These are phyloP conservation scores for Synchytrium microbalum DNA, from an alignment of 371 early-diverging fungal genomes.

Conservation along the genomic window DNA sequence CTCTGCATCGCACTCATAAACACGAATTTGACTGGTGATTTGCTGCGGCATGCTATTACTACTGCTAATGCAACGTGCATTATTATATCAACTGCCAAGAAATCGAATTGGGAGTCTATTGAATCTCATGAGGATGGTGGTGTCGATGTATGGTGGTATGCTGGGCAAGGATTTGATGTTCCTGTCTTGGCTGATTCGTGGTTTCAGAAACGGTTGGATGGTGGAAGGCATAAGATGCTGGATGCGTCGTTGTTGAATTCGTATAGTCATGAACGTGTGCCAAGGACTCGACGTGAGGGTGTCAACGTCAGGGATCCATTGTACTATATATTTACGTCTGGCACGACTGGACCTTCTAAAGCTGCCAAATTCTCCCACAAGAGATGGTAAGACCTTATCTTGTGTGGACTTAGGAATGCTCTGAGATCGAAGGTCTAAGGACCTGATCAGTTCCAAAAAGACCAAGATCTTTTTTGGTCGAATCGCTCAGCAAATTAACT, in stretches of 20 bases:
- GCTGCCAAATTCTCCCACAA: conserved; percentile 26
- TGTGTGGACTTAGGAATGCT: no score
- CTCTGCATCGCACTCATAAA: conserved; percentile 23
- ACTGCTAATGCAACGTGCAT: conserved; percentile 7
- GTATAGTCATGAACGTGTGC: not conserved
- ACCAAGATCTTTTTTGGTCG: no score
- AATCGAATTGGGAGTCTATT: conserved; percentile 5
- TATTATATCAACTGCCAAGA: conserved; percentile 9
- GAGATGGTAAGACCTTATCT: no score
- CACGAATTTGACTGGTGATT: conserved; percentile 18
- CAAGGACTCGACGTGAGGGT: not conserved
- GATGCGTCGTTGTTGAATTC: conserved; percentile 1
- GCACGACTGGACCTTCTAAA: conserved; percentile 26
- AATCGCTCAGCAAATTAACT: no score
- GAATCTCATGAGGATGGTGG: not conserved
- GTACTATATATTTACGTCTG: conserved; percentile 22
- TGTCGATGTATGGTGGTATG: conserved; percentile 9
- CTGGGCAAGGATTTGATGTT: conserved; percentile 10
- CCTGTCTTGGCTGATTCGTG: not conserved
- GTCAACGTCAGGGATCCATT: conserved; percentile 12
- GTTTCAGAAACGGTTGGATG: not conserved
- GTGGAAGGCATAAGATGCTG: not conserved
- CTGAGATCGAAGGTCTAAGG: no score
- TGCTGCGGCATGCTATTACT: conserved; percentile 17
- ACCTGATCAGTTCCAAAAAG: no score